Conservation (phyloP, 495 filamentous ascomycete species). For the Astrothelium macrocarpum region DNA sequence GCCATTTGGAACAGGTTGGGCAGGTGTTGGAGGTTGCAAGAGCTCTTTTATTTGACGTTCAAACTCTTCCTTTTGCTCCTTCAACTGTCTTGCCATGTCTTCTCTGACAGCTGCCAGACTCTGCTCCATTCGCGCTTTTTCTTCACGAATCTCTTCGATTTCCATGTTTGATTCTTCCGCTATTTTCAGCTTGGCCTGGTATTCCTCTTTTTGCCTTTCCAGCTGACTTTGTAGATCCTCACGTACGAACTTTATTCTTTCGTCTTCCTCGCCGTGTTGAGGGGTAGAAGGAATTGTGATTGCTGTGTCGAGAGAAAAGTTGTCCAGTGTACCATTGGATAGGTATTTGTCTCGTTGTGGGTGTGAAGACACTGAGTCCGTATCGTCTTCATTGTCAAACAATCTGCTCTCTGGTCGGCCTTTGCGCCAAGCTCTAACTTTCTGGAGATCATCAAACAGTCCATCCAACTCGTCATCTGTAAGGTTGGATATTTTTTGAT, state of each 20-base stretch:
- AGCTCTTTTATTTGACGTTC: constrained; percentile 58
- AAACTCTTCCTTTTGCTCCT: constrained; percentile 50
- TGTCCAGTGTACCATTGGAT: constrained; percentile 90
- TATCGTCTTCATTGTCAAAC: constrained; percentile 64
- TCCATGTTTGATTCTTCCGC: constrained; percentile 70
- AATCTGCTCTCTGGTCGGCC: constrained; percentile 47
- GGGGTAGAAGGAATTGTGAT: constrained; percentile 92
- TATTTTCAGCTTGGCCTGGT: constrained; percentile 65
- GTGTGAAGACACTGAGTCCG: constrained; percentile 81
- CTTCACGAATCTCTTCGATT: constrained; percentile 71
- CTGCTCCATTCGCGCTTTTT: constrained; percentile 83
- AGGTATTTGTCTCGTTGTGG: constrained; percentile 90
- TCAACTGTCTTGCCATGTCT: constrained; percentile 57
- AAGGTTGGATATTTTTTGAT: constrained; percentile 79
- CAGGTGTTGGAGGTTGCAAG: constrained; percentile 30
- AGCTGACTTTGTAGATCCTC: constrained; percentile 85
- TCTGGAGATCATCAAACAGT: constrained; percentile 92
- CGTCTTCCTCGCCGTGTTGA: constrained; percentile 62
- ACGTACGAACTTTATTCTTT: constrained; percentile 60
- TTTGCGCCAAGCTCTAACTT: constrained; percentile 71
- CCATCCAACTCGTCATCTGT: constrained; percentile 91
- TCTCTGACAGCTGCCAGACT: constrained; percentile 66
- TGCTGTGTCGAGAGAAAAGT: constrained; percentile 89
- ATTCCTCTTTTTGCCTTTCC: constrained; percentile 79
- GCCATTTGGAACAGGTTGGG: constrained; percentile 31